Evolutionary conservation across 2,329 filamentous ascomycete species (phyloP), one percentile per base, ranked within the genome.

Genomic region (Phyllosticta paracitricarpa): DNA sequence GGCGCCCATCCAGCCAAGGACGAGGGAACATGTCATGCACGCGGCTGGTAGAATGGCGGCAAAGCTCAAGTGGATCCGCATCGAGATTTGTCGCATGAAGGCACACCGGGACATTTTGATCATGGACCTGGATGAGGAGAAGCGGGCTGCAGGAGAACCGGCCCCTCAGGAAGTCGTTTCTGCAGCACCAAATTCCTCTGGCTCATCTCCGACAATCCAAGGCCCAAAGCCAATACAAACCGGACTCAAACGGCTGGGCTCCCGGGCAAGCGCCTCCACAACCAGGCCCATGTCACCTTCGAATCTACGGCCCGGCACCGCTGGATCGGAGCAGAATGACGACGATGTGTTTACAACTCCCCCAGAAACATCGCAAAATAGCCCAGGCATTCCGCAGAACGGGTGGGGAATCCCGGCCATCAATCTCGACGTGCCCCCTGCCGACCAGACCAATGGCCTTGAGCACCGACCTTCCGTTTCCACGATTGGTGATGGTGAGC

Each of bases 21-120:
- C 91, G 0, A 83, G 94, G 63, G 93, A 97, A 63, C 84, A 91
- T 63, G 82, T 97, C 60, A 81, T 97, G n/a, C 81, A 88, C 65
- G 89, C 91, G 19, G 93, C 94, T 22, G 90, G 87, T 5, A 85
- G 88, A 7, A 87, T 96, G 75, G 86, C 92, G 61, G 91, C 91
- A 3, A 91, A 93, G 71, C 77, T 99, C 63, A 96, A 94, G 72
- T 97, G 93, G 93, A 86, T 88, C n/a, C 83, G 93, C 63, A 88
- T 95, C 71, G 91, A 96, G 66, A 94, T 97, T 22, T 97, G 92
- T 91, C 89, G 87, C 59, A 83, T 93, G 68, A 93, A 85, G 69
- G 97, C 92, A 66, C 92, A 99, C 73, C 86, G 88, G 52, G 93
- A 97, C 68, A 92, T 97, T 63, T 77, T 99, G 22, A 79, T 85